Evolutionary conservation across 305 asterid genomes (phyloP).

Genomic region (Fraxinus floribunda): DNA sequence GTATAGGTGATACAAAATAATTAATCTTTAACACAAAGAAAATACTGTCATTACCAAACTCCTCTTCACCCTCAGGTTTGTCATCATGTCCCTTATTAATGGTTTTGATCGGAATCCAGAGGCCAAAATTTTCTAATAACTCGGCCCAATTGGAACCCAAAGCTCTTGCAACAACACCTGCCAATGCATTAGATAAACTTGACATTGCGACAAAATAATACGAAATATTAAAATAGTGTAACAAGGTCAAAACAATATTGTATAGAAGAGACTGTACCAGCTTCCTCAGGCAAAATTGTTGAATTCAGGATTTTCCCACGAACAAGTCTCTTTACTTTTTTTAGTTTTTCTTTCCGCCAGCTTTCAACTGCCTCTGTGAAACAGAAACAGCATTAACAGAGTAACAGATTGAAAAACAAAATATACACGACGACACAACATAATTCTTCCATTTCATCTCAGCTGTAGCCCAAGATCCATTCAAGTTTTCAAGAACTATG

Average conservation of each 20-base stretch:
- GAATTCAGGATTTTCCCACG: conserved; percentile 50
- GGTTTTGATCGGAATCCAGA: conserved; percentile 73
- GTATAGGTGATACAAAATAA: not conserved
- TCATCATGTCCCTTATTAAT: conserved; percentile 67
- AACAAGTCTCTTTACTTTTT: conserved; percentile 47
- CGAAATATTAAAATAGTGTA: not conserved
- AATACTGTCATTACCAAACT: conserved; percentile 48
- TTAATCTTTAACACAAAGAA: not conserved
- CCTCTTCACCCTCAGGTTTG: conserved; percentile 80
- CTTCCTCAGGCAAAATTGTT: conserved; percentile 61
- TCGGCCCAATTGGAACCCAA: conserved; percentile 63
- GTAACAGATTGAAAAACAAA: not conserved
- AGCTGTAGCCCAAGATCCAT: not conserved
- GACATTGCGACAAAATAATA: conserved; percentile 1
- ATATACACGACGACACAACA: conserved; percentile 2
- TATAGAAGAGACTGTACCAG: conserved; percentile 46
- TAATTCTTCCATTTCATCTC: not conserved
- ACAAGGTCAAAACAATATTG: conserved; percentile 6
- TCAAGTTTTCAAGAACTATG: not conserved
- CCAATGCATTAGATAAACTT: conserved; percentile 1
- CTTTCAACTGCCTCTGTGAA: conserved; percentile 66
- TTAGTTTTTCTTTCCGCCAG: conserved; percentile 72
- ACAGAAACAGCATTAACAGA: conserved; percentile 20
- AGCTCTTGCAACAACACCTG: conserved; percentile 55
- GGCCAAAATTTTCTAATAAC: conserved; percentile 64